Base-by-base conservation (phyloP, 345 rosid genomes). In the Eutrema yunnanense region DNA sequence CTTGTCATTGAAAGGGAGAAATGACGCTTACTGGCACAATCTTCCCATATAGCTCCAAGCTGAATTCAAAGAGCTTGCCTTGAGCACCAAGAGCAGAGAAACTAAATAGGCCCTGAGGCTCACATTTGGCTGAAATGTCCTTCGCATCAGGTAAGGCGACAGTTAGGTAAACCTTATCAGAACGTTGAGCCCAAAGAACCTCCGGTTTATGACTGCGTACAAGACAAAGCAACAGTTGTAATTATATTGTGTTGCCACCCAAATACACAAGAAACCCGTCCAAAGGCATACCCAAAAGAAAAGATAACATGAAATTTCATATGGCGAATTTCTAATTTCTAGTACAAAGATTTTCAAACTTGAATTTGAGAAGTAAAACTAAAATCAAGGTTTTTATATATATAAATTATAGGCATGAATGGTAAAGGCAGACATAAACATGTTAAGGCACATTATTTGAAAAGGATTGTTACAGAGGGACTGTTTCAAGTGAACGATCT, bases 151-250 rank as follows among this genome's bases (percentile, higher is more conserved):
- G 97, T 56, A 95, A 82, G 34, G 97, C 83, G 1, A 95, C 76
- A 1, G 96, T 95, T 36, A 95, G 70, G 79, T 88, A 85, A 10
- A 92, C 89, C 73, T 82, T 95, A 62, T 88, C 96, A 6, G 96
- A 92, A 69, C 93, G 82, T 78, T 95, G 97, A 60, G 99, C 97
- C 97, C 96, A 92, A 49, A 95, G 91, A 75, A 92, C 97, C 82
- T 95, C 97, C 2, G 97, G 96, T 29, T 92, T 86, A 60, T 90
- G 96, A 80, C 97, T 89, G 73, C 74, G 41, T 4, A 71, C 8
- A 46, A 66, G 63, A 53, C 29, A 19, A 43, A 54, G 62, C 3
- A 42, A 52, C 34, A 54, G 6, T 34, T 52, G 22, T 9, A 16
- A 8, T 14, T n/a, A 42, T 49, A 46, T 2, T 9, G 5, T 40